These are phyloP conservation scores for Saturnispora kantuleensis DNA, from an alignment of 805 yeast species.

Conservation along the genomic window DNA sequence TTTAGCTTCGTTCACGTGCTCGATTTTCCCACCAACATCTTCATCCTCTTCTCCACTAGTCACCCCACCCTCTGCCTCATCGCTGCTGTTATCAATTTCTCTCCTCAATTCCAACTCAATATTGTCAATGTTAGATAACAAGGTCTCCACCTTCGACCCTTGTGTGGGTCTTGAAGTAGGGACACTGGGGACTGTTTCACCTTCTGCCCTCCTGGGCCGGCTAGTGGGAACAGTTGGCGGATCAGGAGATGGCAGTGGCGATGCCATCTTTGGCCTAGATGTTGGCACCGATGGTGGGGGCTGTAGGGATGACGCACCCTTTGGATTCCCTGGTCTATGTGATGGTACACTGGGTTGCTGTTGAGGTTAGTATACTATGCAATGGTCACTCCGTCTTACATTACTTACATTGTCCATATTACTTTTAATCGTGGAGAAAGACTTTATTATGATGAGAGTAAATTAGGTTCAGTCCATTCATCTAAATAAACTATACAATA, in stretches of 20 bases:
- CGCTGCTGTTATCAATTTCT: not conserved
- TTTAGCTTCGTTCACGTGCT: not conserved
- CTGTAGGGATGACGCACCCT: slow-evolving; percentile 6
- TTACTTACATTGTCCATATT: no score
- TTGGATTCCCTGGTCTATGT: not conserved
- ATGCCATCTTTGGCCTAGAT: not conserved
- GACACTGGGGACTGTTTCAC: slow-evolving; percentile 1
- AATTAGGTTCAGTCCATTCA: not conserved
- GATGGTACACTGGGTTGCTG: slow-evolving; percentile 8
- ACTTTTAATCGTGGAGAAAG: no score
- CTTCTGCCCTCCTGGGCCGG: slow-evolving; percentile 2
- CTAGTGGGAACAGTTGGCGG: not conserved
- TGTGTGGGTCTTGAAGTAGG: slow-evolving; percentile 6
- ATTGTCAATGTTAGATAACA: not conserved
- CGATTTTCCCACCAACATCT: not conserved
- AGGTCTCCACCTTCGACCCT: slow-evolving; percentile 3
- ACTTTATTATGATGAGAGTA: no score
- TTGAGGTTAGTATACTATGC: not conserved
- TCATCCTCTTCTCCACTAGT: not conserved
- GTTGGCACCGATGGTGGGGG: slow-evolving; percentile 15
- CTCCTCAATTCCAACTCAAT: not conserved
- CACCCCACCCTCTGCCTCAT: not conserved
- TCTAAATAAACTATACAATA: not conserved
- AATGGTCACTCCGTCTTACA: not conserved
- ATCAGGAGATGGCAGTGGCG: not conserved